Evolutionary conservation across 148 eudicot species (phyloP).

Genomic region (Rhododendron williamsianum): DNA sequence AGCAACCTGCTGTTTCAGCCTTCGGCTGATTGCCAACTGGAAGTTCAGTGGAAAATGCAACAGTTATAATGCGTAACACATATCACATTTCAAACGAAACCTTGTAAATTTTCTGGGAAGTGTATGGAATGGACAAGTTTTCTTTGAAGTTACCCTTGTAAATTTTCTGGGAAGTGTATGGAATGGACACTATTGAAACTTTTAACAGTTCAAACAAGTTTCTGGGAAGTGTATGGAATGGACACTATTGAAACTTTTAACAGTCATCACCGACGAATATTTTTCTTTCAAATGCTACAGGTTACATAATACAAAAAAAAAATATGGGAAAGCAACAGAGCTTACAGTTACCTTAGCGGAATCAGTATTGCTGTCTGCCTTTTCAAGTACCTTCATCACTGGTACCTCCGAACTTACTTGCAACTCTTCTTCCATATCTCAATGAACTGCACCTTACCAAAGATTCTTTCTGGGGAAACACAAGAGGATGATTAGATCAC

Average conservation of each 20-base stretch:
- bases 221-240: background rate
- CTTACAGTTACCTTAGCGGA: slow-evolving; percentile 38
- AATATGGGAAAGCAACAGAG: background rate
- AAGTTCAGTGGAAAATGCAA: background rate
- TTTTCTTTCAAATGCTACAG: background rate
- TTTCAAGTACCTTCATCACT: slow-evolving; percentile 34
- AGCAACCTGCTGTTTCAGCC: background rate
- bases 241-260: background rate
- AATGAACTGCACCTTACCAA: slow-evolving; percentile 2
- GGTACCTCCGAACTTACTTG: slow-evolving; percentile 41
- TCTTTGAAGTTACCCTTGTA: background rate
- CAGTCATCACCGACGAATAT: background rate
- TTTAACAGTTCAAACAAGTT: background rate
- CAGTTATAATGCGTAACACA: background rate
- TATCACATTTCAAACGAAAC: background rate
- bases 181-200: background rate
- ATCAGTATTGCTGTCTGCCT: slow-evolving; percentile 31
- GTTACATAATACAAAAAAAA: background rate
- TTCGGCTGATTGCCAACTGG: background rate
- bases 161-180: background rate
- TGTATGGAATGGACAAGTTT: background rate
- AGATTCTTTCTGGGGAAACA: background rate
- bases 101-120: background rate
- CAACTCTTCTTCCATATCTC: slow-evolving; percentile 59
- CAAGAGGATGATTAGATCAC: background rate